These are phyloP conservation scores for Kodamaea jinghongensis DNA, from an alignment of 805 yeast species.

Conservation along the genomic window DNA sequence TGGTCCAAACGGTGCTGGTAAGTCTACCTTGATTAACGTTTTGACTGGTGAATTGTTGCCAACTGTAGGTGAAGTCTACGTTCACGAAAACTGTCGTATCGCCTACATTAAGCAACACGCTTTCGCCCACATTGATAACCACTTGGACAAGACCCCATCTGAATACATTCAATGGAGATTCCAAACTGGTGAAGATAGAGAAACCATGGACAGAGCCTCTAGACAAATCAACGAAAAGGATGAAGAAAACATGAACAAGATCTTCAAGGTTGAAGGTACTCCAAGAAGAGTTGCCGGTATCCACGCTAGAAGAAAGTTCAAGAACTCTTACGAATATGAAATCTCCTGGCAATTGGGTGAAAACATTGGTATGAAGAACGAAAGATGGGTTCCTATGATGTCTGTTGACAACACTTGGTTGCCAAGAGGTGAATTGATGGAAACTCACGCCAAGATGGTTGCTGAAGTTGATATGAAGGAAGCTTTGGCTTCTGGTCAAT, in stretches of 20 bases:
- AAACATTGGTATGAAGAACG: constrained; percentile 97
- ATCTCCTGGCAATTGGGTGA: constrained; percentile 97
- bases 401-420: constrained; percentile 99
- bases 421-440: constrained; percentile 99
- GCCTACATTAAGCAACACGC: constrained; percentile 99
- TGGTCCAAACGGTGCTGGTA: constrained; percentile 99
- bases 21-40: constrained; percentile 97
- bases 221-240: constrained; percentile 96
- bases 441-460: constrained; percentile 94
- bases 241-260: constrained; percentile 98
- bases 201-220: constrained; percentile 99
- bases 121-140: constrained; percentile 98
- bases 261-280: constrained; percentile 98
- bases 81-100: constrained; percentile 99
- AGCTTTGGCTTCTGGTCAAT: constrained; percentile 99
- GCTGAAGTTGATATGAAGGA: constrained; percentile 99
- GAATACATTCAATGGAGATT: constrained; percentile 99
- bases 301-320: constrained; percentile 98
- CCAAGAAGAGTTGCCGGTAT: constrained; percentile 96
- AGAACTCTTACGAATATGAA: constrained; percentile 99
- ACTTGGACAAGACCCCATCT: constrained; percentile 98
- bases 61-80: constrained; percentile 97
- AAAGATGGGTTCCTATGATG: constrained; percentile 99
- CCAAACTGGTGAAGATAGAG: constrained; percentile 99
- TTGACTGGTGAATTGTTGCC: constrained; percentile 99